A percentile compares a stretch with the other conserved stretches of the same genome.
Evolutionary conservation across 78 protist genomes (phyloP).

Genomic region (Protostelium mycophagum): DNA sequence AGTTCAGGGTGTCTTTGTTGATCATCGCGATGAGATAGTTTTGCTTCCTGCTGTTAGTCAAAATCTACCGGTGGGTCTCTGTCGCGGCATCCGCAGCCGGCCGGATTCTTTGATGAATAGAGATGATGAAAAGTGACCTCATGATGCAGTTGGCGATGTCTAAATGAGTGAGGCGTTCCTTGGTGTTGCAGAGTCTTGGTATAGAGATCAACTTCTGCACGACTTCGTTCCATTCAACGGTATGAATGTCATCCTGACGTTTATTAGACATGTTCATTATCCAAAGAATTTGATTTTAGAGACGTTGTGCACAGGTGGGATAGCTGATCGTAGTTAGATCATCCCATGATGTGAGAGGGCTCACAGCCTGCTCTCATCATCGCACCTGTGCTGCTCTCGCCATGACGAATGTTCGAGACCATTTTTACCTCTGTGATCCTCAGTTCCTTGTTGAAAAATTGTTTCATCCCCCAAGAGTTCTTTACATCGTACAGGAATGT

Average conservation of each 20-base stretch:
- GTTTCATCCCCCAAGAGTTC: background rate
- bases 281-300: background rate
- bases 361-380: too few relatives aligned
- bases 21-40: conserved; percentile 78
- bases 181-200: conserved; percentile 44
- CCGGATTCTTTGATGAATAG: too few relatives aligned
- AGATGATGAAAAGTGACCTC: too few relatives aligned
- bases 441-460: background rate
- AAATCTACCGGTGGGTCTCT: background rate
- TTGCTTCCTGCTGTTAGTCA: conserved; percentile 38
- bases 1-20: conserved; percentile 40
- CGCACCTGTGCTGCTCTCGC: too few relatives aligned
- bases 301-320: conserved; percentile 2
- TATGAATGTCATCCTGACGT: conserved; percentile 43
- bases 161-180: conserved; percentile 42
- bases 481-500: background rate
- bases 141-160: conserved; percentile 78
- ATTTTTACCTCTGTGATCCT: background rate
- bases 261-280: background rate
- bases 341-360: background rate
- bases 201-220: conserved; percentile 24
- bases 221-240: conserved; percentile 45
- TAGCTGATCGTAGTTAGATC: conserved; percentile 24
- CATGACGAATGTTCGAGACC: too few relatives aligned
- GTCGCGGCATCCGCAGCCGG: too few relatives aligned